Evolutionary conservation across 169 alveolate genomes (phyloP).

Genomic region (Cryptosporidium baileyi): DNA sequence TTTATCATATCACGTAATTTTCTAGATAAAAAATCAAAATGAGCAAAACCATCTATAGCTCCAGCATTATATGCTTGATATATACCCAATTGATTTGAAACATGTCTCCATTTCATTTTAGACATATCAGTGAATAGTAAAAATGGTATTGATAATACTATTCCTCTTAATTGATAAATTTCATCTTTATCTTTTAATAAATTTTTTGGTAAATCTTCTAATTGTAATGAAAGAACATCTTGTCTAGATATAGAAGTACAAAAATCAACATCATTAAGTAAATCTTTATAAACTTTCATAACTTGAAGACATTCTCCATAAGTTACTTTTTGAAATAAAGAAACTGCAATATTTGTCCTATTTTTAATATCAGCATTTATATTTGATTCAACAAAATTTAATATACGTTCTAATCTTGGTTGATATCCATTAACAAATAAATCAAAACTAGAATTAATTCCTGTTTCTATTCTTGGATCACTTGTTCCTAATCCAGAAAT

Average conservation of each 20-base stretch:
- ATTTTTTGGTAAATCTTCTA: conserved; percentile 61
- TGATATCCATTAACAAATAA: conserved; percentile 26
- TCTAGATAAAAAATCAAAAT: conserved; percentile 35
- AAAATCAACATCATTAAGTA: background rate
- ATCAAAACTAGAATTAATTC: conserved; percentile 13
- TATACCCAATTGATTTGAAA: background rate
- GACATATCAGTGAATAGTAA: conserved; percentile 4
- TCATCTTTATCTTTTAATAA: conserved; percentile 25
- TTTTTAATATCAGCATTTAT: background rate
- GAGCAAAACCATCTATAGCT: conserved; percentile 69
- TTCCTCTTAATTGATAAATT: conserved; percentile 35
- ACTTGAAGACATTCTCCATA: conserved; percentile 18
- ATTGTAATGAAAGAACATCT: conserved; percentile 38
- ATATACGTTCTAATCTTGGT: conserved; percentile 42
- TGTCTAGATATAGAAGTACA: conserved; percentile 39
- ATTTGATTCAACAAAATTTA: background rate
- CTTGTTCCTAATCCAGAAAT: conserved; percentile 5
- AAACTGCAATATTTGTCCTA: background rate
- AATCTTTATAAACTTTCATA: background rate
- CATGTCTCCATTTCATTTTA: conserved; percentile 40
- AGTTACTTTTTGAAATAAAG: conserved; percentile 17
- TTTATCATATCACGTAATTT: conserved; percentile 32
- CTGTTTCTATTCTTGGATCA: conserved; percentile 66
- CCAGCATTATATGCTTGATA: conserved; percentile 57
- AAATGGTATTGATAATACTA: conserved; percentile 24